These are phyloP conservation scores for Pyrrhoderma lamaoense DNA, from an alignment of 1,284 basidiomycete genomes.

Conservation along the genomic window DNA sequence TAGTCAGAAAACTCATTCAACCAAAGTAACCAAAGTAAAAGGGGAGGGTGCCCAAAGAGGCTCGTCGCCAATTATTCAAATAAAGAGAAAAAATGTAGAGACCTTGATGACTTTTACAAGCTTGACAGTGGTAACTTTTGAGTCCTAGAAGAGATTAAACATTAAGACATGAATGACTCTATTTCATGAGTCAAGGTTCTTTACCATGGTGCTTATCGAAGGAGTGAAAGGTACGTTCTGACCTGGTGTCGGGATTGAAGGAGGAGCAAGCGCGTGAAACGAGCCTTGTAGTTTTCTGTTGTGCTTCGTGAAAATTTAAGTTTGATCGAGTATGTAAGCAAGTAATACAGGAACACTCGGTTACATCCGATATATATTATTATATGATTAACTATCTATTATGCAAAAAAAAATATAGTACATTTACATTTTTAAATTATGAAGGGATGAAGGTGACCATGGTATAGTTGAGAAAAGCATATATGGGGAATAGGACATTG, in stretches of 20 bases:
- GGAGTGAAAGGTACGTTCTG: not conserved
- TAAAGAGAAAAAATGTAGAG: conserved; percentile 9
- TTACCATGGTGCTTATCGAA: not conserved
- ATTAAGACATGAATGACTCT: not conserved
- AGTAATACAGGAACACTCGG: not conserved
- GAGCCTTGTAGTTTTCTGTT: conserved; percentile 2
- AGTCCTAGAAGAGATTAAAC: conserved; percentile 41
- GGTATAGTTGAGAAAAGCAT: not conserved
- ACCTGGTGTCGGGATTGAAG: no score
- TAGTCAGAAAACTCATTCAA: no score
- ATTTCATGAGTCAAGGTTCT: not conserved
- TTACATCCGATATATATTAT: no score
- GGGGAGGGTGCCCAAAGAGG: no score
- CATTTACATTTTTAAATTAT: not conserved
- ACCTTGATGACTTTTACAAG: conserved; percentile 96
- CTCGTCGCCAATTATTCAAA: conserved; percentile 1
- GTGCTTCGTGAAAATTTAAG: conserved; percentile 13
- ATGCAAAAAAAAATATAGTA: no score
- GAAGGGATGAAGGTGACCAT: not conserved
- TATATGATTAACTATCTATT: no score
- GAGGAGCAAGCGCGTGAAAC: no score
- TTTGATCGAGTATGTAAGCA: conserved; percentile 3
- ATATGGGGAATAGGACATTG: no score
- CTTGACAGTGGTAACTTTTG: conserved; percentile 77
- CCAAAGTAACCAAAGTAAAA: no score